Evolutionary conservation across 768 basidiomycete species (phyloP), one percentile per base, ranked within the genome.

Genomic region (Boletus subparvulus): DNA sequence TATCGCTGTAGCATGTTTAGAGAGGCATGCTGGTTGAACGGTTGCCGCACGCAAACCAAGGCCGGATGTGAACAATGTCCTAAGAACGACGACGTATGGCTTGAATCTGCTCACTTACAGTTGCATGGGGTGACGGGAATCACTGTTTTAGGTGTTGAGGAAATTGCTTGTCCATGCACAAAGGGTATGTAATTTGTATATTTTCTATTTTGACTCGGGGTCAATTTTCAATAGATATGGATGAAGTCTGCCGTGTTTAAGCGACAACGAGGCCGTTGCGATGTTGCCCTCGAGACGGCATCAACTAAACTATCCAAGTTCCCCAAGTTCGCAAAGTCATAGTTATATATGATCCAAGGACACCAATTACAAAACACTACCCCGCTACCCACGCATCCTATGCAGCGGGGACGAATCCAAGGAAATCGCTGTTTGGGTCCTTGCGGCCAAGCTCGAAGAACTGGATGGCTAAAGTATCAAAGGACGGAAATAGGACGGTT

Each of bases 171-270:
- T 88, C 47, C 88, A 94, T 58, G 97, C 96, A 13, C 78, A 95
- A 56, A 88, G 94, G 72, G 94, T 93, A 61, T 65, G 86, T 74
- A 11, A 32, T 24, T 30, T 8, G 33, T 21, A 28, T 11, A 6
- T 14, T 21, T 33, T 19, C 21, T 2, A 8, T 19, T 11, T 26
- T 19, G 40, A 37, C 41, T 21, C 1, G 3, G 2, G n/a, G 28
- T 41, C 44, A 45, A 50, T 37, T 24, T 28, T 24, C 7, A 8
- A 10, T 66, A 96, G 94, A 98, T 99, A 50, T 99, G 96, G 97
- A 94, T 98, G 94, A 98, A 99, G 71, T 94, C 92, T 1, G 94
- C 92, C 3, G 92, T 92, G 1, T 94, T 99, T 63, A 94, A 98
- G 67, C 83, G 95, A 11, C 91, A 96, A 68, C 92, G 94, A 70